These are phyloP conservation scores for Septoria petroselini DNA, from an alignment of 2,329 filamentous ascomycete genomes.

Conservation along the genomic window DNA sequence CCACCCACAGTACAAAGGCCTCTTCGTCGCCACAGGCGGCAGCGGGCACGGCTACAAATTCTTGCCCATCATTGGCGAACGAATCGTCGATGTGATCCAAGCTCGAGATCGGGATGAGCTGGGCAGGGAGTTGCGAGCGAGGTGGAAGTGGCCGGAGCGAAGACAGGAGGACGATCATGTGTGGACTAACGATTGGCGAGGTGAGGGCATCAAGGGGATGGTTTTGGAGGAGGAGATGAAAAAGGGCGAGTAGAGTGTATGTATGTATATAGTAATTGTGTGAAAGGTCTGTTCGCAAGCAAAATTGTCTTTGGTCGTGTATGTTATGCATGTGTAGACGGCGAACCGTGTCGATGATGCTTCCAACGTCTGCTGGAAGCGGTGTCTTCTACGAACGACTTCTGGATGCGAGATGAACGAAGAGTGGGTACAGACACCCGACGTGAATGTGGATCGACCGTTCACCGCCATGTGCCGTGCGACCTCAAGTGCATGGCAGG, in stretches of 20 bases:
- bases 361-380: too few species aligned
- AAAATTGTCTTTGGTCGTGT: too few species aligned
- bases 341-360: too few species aligned
- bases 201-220: conserved; percentile 38
- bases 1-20: conserved; percentile 49
- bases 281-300: too few species aligned
- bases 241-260: conserved; percentile 2
- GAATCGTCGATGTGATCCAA: conserved; percentile 53
- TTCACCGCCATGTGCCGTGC: too few species aligned
- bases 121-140: conserved; percentile 54
- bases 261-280: too few species aligned
- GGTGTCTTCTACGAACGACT: too few species aligned
- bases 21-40: conserved; percentile 61
- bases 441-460: not conserved
- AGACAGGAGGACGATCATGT: conserved; percentile 37
- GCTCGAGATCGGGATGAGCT: conserved; percentile 39
- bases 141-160: conserved; percentile 56
- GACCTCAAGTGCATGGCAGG: too few species aligned
- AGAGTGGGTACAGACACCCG: too few species aligned
- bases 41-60: conserved; percentile 64
- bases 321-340: not conserved
- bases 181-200: conserved; percentile 41
- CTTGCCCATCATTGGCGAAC: conserved; percentile 56
- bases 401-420: too few species aligned
- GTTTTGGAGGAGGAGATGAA: conserved; percentile 39